These are phyloP conservation scores for Peronosclerospora sorghi DNA, from an alignment of 352 stramenopile genomes.

Conservation along the genomic window DNA sequence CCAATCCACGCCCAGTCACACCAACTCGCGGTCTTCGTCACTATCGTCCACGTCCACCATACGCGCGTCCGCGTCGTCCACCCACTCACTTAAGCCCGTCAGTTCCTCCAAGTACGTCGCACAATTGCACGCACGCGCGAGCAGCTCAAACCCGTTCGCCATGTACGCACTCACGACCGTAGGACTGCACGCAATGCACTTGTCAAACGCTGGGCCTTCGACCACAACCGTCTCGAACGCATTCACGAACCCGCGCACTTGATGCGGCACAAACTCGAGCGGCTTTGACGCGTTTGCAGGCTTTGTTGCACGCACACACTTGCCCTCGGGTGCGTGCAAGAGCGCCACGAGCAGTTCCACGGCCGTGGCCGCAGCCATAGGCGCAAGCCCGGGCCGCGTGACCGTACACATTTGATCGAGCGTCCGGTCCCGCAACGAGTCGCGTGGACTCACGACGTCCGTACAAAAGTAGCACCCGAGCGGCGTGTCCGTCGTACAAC, in stretches of 20 bases:
- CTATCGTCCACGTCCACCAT: slow-evolving; percentile 61
- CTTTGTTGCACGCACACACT: slow-evolving; percentile 58
- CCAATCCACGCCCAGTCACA: slow-evolving; percentile 11
- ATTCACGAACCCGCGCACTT: slow-evolving; percentile 93
- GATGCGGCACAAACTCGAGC: slow-evolving; percentile 87
- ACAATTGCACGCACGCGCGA: slow-evolving; percentile 61
- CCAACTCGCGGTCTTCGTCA: slow-evolving; percentile 49
- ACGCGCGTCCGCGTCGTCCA: slow-evolving; percentile 41
- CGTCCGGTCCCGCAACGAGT: slow-evolving; percentile 94
- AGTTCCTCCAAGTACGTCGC: slow-evolving; percentile 69
- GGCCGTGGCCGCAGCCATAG: slow-evolving; percentile 87
- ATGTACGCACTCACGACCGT: slow-evolving; percentile 85
- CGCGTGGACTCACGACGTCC: slow-evolving; percentile 95
- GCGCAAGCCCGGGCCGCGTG: slow-evolving; percentile 91
- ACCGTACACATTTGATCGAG: slow-evolving; percentile 99
- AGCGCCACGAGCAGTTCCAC: slow-evolving; percentile 95
- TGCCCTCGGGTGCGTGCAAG: slow-evolving; percentile 86
- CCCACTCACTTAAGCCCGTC: slow-evolving; percentile 55
- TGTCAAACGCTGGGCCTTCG: slow-evolving; percentile 87
- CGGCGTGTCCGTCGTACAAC: slow-evolving; percentile 5
- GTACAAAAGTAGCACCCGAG: slow-evolving; percentile 99
- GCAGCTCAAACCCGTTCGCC: slow-evolving; percentile 26
- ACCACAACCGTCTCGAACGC: slow-evolving; percentile 77
- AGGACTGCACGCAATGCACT: slow-evolving; percentile 93
- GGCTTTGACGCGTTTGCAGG: slow-evolving; percentile 33